Evolutionary conservation across 352 stramenopile genomes (phyloP).

Genomic region (Phytophthora agathidicida): DNA sequence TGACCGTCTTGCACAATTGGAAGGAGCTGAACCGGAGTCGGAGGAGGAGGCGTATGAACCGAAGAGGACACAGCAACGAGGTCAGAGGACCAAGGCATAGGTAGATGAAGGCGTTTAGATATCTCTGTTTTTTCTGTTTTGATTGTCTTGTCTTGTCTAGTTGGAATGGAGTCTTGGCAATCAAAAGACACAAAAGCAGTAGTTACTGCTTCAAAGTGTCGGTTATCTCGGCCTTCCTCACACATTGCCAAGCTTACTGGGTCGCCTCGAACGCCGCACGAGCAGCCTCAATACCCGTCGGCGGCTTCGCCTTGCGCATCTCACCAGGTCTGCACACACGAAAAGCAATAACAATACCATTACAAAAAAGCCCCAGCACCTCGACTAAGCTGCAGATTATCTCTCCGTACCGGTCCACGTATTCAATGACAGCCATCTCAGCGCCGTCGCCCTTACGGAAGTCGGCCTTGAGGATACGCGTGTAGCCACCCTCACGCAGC

Average conservation of each 20-base stretch:
- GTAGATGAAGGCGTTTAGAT: slow-evolving; percentile 32
- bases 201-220: slow-evolving; percentile 2
- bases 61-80: neutral
- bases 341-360: slow-evolving; percentile 6
- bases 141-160: slow-evolving; percentile 22
- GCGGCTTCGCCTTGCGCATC: slow-evolving; percentile 82
- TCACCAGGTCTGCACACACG: slow-evolving; percentile 69
- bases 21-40: slow-evolving; percentile 56
- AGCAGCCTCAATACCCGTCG: slow-evolving; percentile 60
- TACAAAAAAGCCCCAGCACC: neutral
- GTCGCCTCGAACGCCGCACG: slow-evolving; percentile 47
- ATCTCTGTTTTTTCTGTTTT: slow-evolving; percentile 36
- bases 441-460: slow-evolving; percentile 94
- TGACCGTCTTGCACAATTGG: slow-evolving; percentile 66
- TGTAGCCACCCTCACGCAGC: slow-evolving; percentile 93
- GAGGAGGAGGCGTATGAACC: slow-evolving; percentile 33
- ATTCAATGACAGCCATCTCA: slow-evolving; percentile 98
- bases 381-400: neutral
- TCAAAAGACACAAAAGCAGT: slow-evolving; percentile 12
- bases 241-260: slow-evolving; percentile 13
- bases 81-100: slow-evolving; percentile 12
- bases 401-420: slow-evolving; percentile 91
- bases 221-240: slow-evolving; percentile 16
- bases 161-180: slow-evolving; percentile 19
- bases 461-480: slow-evolving; percentile 94